A percentile compares a stretch with the other conserved stretches of the same genome.
Conservation (phyloP, 2,329 filamentous ascomycete genomes). For the Knufia petricola region DNA sequence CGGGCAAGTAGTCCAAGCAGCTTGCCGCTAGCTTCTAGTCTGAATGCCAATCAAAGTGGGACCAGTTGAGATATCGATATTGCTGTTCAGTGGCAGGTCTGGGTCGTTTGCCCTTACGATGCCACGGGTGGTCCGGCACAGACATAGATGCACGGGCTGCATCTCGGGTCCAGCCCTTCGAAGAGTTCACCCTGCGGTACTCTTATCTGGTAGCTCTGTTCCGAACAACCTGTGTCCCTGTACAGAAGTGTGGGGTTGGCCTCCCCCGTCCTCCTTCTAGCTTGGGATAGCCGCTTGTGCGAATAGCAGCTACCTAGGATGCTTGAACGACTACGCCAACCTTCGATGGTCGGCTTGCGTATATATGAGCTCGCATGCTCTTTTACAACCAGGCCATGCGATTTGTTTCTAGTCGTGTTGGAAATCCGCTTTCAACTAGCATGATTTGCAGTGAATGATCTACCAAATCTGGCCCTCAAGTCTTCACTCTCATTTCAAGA, state of each 20-base stretch:
- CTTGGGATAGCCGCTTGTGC: not conserved
- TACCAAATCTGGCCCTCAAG: not conserved
- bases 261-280: not conserved
- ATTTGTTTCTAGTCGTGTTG: not conserved
- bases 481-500: not conserved
- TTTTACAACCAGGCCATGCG: not conserved
- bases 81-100: not conserved
- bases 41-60: not conserved
- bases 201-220: constrained; percentile 4
- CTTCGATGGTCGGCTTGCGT: not conserved
- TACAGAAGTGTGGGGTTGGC: not conserved
- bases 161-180: not conserved
- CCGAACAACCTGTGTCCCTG: not conserved
- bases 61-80: not conserved
- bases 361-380: not conserved
- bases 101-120: not conserved
- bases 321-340: not conserved
- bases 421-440: not conserved
- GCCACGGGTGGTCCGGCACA: not conserved
- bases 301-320: not conserved
- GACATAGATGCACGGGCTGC: not conserved
- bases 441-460: not conserved
- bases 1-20: constrained; percentile 6
- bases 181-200: not conserved
- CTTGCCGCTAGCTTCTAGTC: not conserved